Percentiles rank a stretch among this genome's conserved stretches.
These are phyloP conservation scores for Thuidium tamariscinum DNA, from an alignment of 225 moss, liverwort and hornwort genomes.

Conservation along the genomic window DNA sequence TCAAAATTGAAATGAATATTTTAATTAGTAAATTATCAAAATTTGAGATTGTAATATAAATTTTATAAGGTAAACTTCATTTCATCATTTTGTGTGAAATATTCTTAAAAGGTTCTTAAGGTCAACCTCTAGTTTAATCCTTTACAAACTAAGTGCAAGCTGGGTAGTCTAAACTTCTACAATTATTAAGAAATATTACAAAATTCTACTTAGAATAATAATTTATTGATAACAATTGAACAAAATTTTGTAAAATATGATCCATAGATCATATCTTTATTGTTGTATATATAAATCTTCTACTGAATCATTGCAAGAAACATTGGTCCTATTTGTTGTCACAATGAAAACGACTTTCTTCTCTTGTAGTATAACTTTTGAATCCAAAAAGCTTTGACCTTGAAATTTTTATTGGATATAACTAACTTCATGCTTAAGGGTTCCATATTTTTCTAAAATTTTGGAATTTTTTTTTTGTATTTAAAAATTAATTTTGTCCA, in stretches of 20 bases:
- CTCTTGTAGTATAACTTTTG: no score
- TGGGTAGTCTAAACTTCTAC: no score
- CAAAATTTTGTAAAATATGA: neutral
- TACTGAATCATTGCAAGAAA: no score
- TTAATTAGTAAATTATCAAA: neutral
- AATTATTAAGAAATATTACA: neutral
- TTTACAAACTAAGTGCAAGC: neutral
- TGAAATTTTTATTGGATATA: no score
- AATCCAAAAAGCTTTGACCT: no score
- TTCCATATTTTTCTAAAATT: no score
- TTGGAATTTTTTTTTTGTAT: no score
- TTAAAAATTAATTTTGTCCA: no score
- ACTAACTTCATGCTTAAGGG: no score
- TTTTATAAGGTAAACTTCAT: neutral
- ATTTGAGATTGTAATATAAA: neutral
- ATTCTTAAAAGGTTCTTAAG: rapidly evolving
- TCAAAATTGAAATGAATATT: no score
- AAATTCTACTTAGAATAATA: neutral
- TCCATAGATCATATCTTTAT: neutral
- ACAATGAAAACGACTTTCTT: no score
- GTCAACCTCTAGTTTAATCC: neutral
- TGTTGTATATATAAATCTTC: neutral
- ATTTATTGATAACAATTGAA: neutral
- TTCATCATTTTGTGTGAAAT: neutral
- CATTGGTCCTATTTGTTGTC: no score